A percentile compares a stretch with the other conserved stretches of the same genome.
phyloP scores from a whole-genome alignment of 495 filamentous ascomycete genomes.

The Aspergillus saccharolyticus region DNA sequence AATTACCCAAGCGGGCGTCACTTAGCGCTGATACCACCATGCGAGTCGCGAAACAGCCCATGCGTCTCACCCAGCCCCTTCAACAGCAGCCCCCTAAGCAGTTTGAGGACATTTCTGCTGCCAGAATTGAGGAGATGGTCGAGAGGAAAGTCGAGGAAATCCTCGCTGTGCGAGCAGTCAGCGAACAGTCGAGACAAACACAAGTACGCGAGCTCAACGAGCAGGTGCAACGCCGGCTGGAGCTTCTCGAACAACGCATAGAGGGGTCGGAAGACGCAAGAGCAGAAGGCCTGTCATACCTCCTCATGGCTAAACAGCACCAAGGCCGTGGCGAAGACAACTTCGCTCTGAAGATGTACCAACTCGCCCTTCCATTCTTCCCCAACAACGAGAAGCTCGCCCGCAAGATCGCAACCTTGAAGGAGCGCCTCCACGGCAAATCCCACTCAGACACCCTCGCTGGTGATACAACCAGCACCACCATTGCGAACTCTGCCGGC shows the following conservation, averaged over 20 bases:
- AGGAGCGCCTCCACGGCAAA: conserved; percentile 50
- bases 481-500: conserved; percentile 4
- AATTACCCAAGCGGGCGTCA: conserved; percentile 34
- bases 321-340: conserved; percentile 73
- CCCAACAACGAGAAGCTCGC: conserved; percentile 78
- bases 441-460: conserved; percentile 5
- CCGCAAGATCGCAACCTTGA: conserved; percentile 67
- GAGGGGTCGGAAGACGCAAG: conserved; percentile 68
- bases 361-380: conserved; percentile 77
- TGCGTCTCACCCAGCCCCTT: conserved; percentile 26
- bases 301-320: conserved; percentile 90
- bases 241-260: conserved; percentile 78
- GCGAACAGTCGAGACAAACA: conserved; percentile 43
- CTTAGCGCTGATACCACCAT: conserved; percentile 31
- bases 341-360: conserved; percentile 80
- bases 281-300: conserved; percentile 73
- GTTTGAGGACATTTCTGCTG: conserved; percentile 56
- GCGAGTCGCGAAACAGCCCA: conserved; percentile 26
- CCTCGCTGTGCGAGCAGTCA: conserved; percentile 60
- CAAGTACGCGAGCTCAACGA: conserved; percentile 60
- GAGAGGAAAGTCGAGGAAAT: conserved; percentile 88
- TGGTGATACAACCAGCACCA: conserved; percentile 15
- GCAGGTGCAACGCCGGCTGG: conserved; percentile 72
- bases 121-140: conserved; percentile 85
- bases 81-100: conserved; percentile 21